phyloP scores from a whole-genome alignment of 169 alveolate species.

The Theileria equi region DNA sequence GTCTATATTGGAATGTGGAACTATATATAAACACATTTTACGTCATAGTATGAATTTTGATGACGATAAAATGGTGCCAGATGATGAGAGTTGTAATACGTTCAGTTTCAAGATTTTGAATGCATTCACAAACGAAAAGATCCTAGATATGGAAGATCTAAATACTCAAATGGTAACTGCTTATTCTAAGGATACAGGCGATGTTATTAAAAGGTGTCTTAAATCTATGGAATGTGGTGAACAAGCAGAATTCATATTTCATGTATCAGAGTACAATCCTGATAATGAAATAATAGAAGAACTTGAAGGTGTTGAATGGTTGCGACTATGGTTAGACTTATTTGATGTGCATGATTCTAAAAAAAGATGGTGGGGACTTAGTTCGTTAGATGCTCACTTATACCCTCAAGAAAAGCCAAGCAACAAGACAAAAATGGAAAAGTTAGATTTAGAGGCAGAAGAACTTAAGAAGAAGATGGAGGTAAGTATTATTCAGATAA shows the following conservation, averaged over 20 bases:
- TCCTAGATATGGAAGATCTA: conserved; percentile 25
- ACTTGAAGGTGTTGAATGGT: conserved; percentile 25
- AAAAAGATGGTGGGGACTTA: conserved; percentile 60
- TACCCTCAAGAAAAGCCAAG: conserved; percentile 10
- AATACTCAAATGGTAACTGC: conserved; percentile 31
- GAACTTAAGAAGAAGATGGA: conserved; percentile 42
- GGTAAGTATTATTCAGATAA: conserved; percentile 1
- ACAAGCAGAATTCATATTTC: conserved; percentile 57
- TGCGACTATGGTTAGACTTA: conserved; percentile 53
- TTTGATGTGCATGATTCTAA: conserved; percentile 26
- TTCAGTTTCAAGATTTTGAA: conserved; percentile 40
- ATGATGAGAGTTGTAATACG: conserved; percentile 20
- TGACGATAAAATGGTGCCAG: conserved; percentile 14
- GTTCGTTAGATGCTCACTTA: conserved; percentile 50
- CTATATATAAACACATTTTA: conserved; percentile 49
- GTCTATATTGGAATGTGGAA: conserved; percentile 55
- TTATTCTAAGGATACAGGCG: conserved; percentile 11
- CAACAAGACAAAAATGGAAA: conserved; percentile 15
- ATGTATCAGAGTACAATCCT: conserved; percentile 10
- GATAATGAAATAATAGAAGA: conserved; percentile 9
- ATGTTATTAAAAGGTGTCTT: conserved; percentile 18
- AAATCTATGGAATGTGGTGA: conserved; percentile 53
- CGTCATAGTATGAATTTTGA: conserved; percentile 6
- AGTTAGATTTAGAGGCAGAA: conserved; percentile 32
- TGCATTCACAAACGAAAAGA: conserved; percentile 18